A percentile compares a stretch with the other conserved stretches of the same genome.
phyloP scores from a whole-genome alignment of 768 basidiomycete species.

The Rhodotorula taiwanensis region DNA sequence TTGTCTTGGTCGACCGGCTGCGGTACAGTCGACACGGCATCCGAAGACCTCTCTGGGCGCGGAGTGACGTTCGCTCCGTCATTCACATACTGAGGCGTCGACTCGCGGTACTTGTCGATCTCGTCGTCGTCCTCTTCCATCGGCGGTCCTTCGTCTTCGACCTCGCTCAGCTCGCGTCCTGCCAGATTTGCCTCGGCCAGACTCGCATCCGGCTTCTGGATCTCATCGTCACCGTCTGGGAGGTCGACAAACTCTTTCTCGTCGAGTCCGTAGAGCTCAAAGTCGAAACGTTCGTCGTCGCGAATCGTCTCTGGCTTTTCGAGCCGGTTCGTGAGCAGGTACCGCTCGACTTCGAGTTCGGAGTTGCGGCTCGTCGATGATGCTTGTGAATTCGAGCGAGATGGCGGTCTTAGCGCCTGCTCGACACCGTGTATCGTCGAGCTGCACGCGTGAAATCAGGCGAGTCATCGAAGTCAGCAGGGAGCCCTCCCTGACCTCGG shows the following conservation, averaged over 20 bases:
- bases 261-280: too few species aligned
- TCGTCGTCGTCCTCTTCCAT: not conserved
- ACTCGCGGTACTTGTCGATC: not conserved
- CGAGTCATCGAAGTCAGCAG: too few species aligned
- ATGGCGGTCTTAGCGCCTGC: too few species aligned
- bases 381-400: too few species aligned
- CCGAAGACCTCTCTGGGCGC: not conserved
- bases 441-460: too few species aligned
- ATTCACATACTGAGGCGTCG: too few species aligned
- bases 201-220: not conserved
- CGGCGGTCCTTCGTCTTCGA: not conserved
- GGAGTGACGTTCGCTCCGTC: too few species aligned
- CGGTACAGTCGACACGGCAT: not conserved
- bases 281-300: not conserved
- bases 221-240: not conserved
- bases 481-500: too few species aligned
- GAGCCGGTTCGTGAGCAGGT: not conserved
- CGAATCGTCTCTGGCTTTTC: not conserved
- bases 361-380: not conserved
- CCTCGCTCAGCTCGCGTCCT: not conserved
- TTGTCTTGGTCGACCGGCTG: not conserved
- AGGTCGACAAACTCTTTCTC: not conserved
- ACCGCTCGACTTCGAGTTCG: not conserved
- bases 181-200: fast-evolving
- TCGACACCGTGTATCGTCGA: too few species aligned